Evolutionary conservation across 306 rosid species (phyloP).

Genomic region (Cucumis hystrix): DNA sequence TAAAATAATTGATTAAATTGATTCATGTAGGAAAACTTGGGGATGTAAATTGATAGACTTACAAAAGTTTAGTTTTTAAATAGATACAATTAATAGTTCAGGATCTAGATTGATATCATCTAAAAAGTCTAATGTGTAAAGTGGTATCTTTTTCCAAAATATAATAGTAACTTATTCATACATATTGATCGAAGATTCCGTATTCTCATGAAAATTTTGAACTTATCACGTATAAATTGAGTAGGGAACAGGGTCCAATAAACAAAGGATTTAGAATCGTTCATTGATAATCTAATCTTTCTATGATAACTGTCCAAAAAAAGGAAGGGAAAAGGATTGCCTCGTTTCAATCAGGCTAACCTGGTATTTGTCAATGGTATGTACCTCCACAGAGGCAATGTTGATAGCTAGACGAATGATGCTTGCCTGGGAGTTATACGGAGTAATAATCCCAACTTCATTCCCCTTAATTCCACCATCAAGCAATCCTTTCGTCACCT

Average conservation of each 20-base stretch:
- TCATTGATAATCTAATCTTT: not conserved
- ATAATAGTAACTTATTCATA: not conserved
- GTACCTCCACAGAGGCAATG: conserved; percentile 63
- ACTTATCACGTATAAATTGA: not conserved
- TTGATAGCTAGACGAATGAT: conserved; percentile 38
- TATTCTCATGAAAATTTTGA: not conserved
- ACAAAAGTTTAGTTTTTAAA: no score
- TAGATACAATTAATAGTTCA: no score
- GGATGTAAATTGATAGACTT: no score
- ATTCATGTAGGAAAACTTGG: no score
- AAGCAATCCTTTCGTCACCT: conserved; percentile 58
- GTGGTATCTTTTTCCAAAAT: not conserved
- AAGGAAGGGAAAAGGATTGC: not conserved
- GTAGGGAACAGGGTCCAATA: not conserved
- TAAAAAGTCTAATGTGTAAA: no score
- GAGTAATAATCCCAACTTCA: conserved; percentile 80
- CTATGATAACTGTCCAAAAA: no score
- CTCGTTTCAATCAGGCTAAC: conserved; percentile 16
- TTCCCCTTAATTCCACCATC: conserved; percentile 55
- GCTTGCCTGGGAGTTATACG: conserved; percentile 92
- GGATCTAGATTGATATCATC: no score
- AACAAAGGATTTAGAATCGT: not conserved
- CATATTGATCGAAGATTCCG: not conserved
- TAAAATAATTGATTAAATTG: no score
- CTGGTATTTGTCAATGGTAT: conserved; percentile 97